Evolutionary conservation across 805 yeast species (phyloP).

Genomic region (Saccharomycopsis capsularis): DNA sequence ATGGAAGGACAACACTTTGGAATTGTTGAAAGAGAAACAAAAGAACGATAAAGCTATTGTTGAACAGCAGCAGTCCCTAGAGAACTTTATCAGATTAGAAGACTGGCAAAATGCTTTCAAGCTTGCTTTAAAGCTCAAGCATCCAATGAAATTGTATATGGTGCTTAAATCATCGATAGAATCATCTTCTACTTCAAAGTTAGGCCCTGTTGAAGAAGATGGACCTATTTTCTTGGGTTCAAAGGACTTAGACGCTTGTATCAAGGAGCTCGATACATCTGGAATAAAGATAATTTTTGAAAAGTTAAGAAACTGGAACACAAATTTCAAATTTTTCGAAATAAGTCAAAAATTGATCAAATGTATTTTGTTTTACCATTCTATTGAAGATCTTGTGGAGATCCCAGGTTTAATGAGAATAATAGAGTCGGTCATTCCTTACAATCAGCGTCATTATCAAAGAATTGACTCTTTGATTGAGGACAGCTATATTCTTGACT

Average conservation of each 20-base stretch:
- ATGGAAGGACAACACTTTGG: conserved; percentile 87
- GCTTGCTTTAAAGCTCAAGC: conserved; percentile 79
- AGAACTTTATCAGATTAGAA: conserved; percentile 60
- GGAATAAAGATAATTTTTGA: conserved; percentile 57
- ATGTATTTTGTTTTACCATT: conserved; percentile 51
- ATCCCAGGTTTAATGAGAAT: conserved; percentile 61
- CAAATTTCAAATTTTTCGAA: conserved; percentile 72
- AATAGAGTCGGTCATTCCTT: conserved; percentile 76
- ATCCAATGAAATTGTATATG: conserved; percentile 80
- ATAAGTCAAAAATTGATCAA: conserved; percentile 73
- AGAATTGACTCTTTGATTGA: conserved; percentile 77
- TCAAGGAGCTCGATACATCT: conserved; percentile 49
- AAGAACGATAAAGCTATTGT: conserved; percentile 49
- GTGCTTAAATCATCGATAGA: conserved; percentile 46
- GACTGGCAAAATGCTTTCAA: conserved; percentile 89
- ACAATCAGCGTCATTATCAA: conserved; percentile 75
- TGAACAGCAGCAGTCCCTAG: conserved; percentile 84
- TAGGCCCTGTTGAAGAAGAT: neutral
- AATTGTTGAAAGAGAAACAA: conserved; percentile 35
- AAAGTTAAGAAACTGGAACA: conserved; percentile 91
- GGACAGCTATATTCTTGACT: conserved; percentile 80
- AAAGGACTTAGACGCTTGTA: conserved; percentile 48
- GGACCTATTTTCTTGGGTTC: conserved; percentile 41
- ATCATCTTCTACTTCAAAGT: conserved; percentile 27
- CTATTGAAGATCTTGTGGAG: conserved; percentile 49